Conservation (phyloP, 768 basidiomycete genomes). For the Collybia mongolica region DNA sequence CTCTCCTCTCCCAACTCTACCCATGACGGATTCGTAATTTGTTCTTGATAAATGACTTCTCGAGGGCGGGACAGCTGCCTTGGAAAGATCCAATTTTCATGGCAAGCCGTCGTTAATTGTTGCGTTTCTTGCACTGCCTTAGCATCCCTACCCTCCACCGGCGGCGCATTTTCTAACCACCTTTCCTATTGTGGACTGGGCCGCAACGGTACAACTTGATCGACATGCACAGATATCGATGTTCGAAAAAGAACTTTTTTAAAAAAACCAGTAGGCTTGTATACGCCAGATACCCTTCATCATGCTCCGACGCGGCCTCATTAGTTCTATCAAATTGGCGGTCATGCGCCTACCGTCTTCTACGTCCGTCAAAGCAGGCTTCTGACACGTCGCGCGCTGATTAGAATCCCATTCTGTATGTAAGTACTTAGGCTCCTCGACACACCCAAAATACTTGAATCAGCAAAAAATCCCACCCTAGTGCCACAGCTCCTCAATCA, state of each 20-base stretch:
- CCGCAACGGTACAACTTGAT: too few species aligned
- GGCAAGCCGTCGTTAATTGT: too few species aligned
- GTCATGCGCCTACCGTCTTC: not conserved
- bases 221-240: too few species aligned
- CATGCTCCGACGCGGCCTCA: not conserved
- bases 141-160: too few species aligned
- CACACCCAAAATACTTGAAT: not conserved
- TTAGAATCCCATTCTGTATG: not conserved
- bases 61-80: too few species aligned
- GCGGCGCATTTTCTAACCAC: too few species aligned
- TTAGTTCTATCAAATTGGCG: not conserved
- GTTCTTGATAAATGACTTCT: not conserved
- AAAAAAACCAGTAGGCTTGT: too few species aligned
- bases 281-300: too few species aligned
- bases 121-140: too few species aligned
- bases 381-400: slow-evolving; percentile 1
- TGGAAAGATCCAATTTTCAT: too few species aligned
- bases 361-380: not conserved
- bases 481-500: slow-evolving; percentile 18
- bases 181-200: too few species aligned
- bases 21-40: not conserved
- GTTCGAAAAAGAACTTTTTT: too few species aligned
- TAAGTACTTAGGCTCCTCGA: not conserved
- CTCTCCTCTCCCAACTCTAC: slow-evolving; percentile 24
- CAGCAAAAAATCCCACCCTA: slow-evolving; percentile 3